These are phyloP conservation scores for Fusarium tupiense DNA, from an alignment of 2,329 filamentous ascomycete species.

Conservation along the genomic window DNA sequence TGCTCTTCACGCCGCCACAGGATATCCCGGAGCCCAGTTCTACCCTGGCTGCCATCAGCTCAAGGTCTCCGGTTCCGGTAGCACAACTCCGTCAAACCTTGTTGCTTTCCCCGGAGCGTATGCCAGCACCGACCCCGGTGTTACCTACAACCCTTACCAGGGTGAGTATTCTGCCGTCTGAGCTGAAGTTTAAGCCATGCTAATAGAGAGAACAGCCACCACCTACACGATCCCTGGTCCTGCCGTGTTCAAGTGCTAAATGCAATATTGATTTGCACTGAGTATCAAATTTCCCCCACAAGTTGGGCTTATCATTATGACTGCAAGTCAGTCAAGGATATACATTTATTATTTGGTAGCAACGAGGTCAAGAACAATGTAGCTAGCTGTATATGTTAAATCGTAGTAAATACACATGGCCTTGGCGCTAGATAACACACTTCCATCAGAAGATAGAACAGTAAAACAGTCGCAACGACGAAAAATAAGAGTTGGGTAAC, in stretches of 20 bases:
- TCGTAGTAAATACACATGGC: constrained; percentile 1
- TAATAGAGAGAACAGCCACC: constrained; percentile 38
- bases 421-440: neutral
- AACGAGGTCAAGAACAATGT: constrained; percentile 2
- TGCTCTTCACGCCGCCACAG: constrained; percentile 59
- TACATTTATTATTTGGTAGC: constrained; percentile 2
- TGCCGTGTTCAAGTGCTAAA: constrained; percentile 57
- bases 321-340: constrained; percentile 13
- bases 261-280: neutral
- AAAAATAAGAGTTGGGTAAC: too few species aligned
- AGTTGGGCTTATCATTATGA: constrained; percentile 13
- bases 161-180: constrained; percentile 41
- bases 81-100: constrained; percentile 51
- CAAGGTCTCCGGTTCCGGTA: constrained; percentile 61
- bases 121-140: constrained; percentile 58
- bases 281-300: neutral
- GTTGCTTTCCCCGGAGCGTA: constrained; percentile 66
- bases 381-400: constrained; percentile 21
- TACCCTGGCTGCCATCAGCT: constrained; percentile 69
- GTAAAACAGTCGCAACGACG: neutral
- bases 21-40: constrained; percentile 65
- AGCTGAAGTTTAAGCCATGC: neutral
- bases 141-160: constrained; percentile 63
- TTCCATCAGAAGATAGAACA: neutral
- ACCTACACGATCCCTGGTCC: constrained; percentile 60